Evolutionary conservation across 805 yeast genomes (phyloP).

Genomic region (Ogataea dorogensis): DNA sequence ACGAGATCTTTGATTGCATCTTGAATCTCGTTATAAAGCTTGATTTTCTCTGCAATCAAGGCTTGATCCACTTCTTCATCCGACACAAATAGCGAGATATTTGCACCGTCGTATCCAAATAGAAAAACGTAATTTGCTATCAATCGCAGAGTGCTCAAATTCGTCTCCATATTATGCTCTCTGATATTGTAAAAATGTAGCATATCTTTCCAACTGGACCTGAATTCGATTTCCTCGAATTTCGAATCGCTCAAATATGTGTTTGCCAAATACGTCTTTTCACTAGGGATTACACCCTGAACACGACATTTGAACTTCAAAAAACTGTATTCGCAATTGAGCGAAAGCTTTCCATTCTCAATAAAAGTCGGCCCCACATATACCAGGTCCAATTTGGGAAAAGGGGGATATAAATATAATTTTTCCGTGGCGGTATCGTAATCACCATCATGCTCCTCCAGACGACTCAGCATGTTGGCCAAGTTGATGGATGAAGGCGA

Average conservation of each 20-base stretch:
- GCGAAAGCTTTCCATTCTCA: conserved; percentile 28
- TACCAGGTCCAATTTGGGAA: conserved; percentile 26
- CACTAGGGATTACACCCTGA: conserved; percentile 28
- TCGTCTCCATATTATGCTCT: conserved; percentile 1
- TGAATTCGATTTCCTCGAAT: conserved; percentile 21
- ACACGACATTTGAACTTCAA: conserved; percentile 24
- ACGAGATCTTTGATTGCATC: conserved; percentile 16
- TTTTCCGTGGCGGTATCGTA: conserved; percentile 6
- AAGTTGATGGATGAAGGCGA: conserved; percentile 13
- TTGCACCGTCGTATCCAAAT: conserved; percentile 23
- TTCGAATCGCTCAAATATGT: conserved; percentile 26
- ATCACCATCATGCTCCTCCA: conserved; percentile 5
- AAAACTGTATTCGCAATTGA: conserved; percentile 28
- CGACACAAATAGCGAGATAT: conserved; percentile 17
- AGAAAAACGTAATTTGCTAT: conserved; percentile 24
- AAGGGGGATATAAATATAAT: conserved; percentile 26
- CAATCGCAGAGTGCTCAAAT: conserved; percentile 16
- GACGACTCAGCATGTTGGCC: conserved; percentile 9
- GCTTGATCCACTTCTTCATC: conserved; percentile 13
- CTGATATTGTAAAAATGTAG: conserved; percentile 4
- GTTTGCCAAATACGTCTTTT: conserved; percentile 25
- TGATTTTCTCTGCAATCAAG: conserved; percentile 9
- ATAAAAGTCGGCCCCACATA: conserved; percentile 31
- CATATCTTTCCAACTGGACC: conserved; percentile 6
- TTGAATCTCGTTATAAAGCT: conserved; percentile 22